Conservation (phyloP, 2,329 filamentous ascomycete species). For the Periglandula ipomoeae region DNA sequence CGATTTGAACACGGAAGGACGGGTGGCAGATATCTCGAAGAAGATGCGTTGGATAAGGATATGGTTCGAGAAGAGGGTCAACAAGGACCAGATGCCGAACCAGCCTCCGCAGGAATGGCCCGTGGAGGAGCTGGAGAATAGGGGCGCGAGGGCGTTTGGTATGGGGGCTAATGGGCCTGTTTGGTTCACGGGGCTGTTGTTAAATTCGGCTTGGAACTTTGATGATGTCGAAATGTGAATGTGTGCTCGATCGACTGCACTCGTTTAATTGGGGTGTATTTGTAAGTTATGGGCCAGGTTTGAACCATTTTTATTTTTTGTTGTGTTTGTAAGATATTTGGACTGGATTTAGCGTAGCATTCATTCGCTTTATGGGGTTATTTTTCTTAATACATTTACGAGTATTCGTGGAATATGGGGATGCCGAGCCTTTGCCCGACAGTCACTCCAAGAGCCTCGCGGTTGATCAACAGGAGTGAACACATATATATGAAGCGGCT, state of each 20-base stretch:
- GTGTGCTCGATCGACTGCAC: not conserved
- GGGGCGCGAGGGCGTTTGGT: slow-evolving; percentile 1
- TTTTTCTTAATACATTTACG: no score
- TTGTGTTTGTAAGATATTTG: not conserved
- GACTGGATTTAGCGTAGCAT: not conserved
- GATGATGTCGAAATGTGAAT: slow-evolving; percentile 5
- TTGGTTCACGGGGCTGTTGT: slow-evolving; percentile 18
- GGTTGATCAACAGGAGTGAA: no score
- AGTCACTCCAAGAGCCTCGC: no score
- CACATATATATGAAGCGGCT: no score
- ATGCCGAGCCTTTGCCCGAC: no score
- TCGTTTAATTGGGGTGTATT: not conserved
- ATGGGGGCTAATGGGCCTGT: slow-evolving; percentile 2
- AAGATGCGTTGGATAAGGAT: slow-evolving; percentile 20
- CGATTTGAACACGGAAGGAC: slow-evolving; percentile 11
- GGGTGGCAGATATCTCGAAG: slow-evolving; percentile 4
- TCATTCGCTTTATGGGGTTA: slow-evolving; percentile 14
- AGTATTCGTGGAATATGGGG: no score
- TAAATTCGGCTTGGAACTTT: slow-evolving; percentile 15
- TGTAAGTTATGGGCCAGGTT: no score
- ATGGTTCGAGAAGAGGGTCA: slow-evolving; percentile 20
- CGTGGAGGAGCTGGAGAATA: slow-evolving; percentile 5
- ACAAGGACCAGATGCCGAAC: slow-evolving; percentile 3
- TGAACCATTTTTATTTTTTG: no score
- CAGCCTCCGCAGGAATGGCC: slow-evolving; percentile 9